Evolutionary conservation across 2,329 filamentous ascomycete genomes (phyloP).

Genomic region (Cyphellophora attinorum): DNA sequence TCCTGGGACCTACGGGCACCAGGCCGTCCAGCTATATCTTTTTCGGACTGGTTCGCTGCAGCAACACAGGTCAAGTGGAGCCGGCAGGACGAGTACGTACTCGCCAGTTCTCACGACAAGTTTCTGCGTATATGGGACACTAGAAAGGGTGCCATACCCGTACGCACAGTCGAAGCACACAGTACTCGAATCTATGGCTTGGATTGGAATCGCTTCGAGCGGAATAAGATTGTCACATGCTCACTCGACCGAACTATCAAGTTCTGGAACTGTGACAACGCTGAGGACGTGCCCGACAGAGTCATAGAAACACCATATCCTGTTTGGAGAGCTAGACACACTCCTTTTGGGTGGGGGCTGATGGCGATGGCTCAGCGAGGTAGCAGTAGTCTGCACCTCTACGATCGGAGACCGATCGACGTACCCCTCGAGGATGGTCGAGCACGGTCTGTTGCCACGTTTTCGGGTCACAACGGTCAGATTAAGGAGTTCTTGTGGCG

Average conservation of each 20-base stretch:
- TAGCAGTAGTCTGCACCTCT: conserved; percentile 75
- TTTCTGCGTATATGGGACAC: conserved; percentile 87
- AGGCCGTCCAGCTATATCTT: conserved; percentile 63
- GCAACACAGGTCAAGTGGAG: conserved; percentile 96
- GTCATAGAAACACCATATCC: conserved; percentile 76
- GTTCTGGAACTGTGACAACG: conserved; percentile 72
- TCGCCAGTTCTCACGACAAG: conserved; percentile 84
- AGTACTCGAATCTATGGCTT: conserved; percentile 90
- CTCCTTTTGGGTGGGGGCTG: conserved; percentile 77
- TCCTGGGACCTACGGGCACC: conserved; percentile 80
- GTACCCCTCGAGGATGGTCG: conserved; percentile 22
- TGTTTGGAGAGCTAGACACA: conserved; percentile 83
- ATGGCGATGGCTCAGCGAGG: conserved; percentile 88
- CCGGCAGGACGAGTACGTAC: conserved; percentile 71
- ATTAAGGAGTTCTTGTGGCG: conserved; percentile 92
- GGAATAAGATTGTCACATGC: conserved; percentile 70
- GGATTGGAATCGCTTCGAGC: conserved; percentile 78
- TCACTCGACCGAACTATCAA: conserved; percentile 88
- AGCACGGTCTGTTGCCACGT: conserved; percentile 39
- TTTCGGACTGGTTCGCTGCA: conserved; percentile 87
- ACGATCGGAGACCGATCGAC: conserved; percentile 47
- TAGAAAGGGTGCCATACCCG: conserved; percentile 64
- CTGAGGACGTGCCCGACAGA: conserved; percentile 58
- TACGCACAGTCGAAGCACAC: conserved; percentile 79
- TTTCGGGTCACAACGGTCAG: conserved; percentile 49